Base-by-base conservation (phyloP, 2,329 filamentous ascomycete species). In the Trichoderma aggressivum region DNA sequence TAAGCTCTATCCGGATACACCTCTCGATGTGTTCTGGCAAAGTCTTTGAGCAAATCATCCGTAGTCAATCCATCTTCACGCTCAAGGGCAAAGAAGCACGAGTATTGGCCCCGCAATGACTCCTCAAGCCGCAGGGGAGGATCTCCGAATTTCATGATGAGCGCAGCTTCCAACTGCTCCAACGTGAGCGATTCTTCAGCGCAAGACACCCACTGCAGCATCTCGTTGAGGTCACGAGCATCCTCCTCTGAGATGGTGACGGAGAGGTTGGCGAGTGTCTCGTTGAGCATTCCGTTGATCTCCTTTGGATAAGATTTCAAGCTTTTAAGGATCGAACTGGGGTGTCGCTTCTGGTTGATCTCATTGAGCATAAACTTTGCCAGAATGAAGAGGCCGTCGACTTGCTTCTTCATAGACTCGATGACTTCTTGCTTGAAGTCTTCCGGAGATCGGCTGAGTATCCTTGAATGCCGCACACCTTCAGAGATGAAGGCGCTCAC, bases 341-440 rank as follows among this genome's bases (percentile, higher is more conserved):
- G 82, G 56, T 85, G 84, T 3, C 81, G 79, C 70, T 85, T 82
- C 36, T 82, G 81, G 26, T 80, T 81, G 3, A 86, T 77, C 62
- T 88, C 86, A 6, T 82, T 82, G 3, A 88, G 70, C 84, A 86
- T 86, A 58, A 86, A 82, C 70, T 85, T 83, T 60, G 84, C 84
- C 59, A 85, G 79, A 24, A 86, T 84, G 73, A 86, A 86, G 21
- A 86, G 80, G 0, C 84, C 84, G 24, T 84, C 81, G 1, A 84
- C 84, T 24, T 82, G 81, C 7, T 79, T 78, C 5, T 79, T 78
- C 75, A 86, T 79, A 8, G 79, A 80, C 3, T 80, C 75, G 3
- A 83, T 78, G 5, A 86, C 80, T 36, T 81, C 79, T 16, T 79
- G 73, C 71, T 80, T 77, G 72, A 84, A 78, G 34, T 80, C 74